Evolutionary conservation across 2,329 filamentous ascomycete genomes (phyloP).

Genomic region (Drechslerella dactyloides): DNA sequence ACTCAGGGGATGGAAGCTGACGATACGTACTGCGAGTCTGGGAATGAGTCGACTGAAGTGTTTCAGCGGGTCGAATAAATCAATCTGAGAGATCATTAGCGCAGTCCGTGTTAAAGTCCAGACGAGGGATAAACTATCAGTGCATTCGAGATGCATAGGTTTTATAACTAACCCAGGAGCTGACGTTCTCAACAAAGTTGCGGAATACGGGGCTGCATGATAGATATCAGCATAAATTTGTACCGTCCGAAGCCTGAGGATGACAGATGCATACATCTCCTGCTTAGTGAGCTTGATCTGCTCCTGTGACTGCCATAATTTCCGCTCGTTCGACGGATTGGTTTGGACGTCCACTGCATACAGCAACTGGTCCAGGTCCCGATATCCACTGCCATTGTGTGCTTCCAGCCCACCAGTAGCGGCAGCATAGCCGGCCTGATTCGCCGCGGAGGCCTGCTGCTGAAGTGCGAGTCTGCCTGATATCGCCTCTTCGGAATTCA

Average conservation of each 20-base stretch:
- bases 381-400: conserved; percentile 31
- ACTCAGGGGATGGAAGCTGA: conserved; percentile 58
- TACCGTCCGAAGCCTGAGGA: not conserved
- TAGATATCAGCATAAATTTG: not conserved
- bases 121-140: not conserved
- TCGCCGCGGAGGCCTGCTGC: conserved; percentile 35
- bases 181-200: conserved; percentile 54
- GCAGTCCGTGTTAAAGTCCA: too few species aligned
- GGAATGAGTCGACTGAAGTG: conserved; percentile 57
- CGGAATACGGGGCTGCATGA: conserved; percentile 49
- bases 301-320: conserved; percentile 52
- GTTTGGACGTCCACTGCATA: conserved; percentile 42
- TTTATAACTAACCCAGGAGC: conserved; percentile 53
- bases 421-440: conserved; percentile 19
- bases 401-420: conserved; percentile 17
- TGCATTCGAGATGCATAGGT: not conserved
- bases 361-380: conserved; percentile 43
- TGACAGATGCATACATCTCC: conserved; percentile 42
- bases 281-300: conserved; percentile 51
- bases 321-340: conserved; percentile 41
- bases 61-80: conserved; percentile 57
- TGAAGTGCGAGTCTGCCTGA: conserved; percentile 37
- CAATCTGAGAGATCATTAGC: conserved; percentile 52
- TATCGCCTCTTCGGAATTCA: conserved; percentile 35
- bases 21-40: conserved; percentile 55